Evolutionary conservation across 805 yeast genomes (phyloP).

Genomic region (Lachancea fermentati): DNA sequence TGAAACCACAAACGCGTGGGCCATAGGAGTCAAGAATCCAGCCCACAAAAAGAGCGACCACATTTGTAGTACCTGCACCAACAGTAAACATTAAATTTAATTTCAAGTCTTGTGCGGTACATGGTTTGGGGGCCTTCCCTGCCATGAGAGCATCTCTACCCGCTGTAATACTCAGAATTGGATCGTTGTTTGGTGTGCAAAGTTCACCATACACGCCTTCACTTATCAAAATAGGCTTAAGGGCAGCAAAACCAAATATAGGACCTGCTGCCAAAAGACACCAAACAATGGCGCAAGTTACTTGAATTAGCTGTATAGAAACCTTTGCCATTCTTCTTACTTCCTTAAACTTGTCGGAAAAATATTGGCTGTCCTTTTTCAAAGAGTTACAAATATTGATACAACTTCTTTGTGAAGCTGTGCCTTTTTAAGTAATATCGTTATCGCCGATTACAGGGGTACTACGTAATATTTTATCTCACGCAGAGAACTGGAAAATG

Average conservation of each 20-base stretch:
- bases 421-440: no score
- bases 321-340: conserved; percentile 2
- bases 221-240: conserved; percentile 71
- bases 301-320: conserved; percentile 37
- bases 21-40: conserved; percentile 72
- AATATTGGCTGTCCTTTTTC: not conserved
- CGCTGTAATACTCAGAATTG: not conserved
- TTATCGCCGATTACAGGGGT: no score
- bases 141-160: not conserved
- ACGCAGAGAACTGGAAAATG: no score
- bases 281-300: conserved; percentile 74
- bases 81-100: conserved; percentile 77
- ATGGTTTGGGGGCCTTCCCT: conserved; percentile 30
- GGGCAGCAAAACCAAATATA: conserved; percentile 92
- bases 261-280: conserved; percentile 91
- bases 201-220: conserved; percentile 70
- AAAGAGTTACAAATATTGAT: no score
- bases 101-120: conserved; percentile 76
- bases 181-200: conserved; percentile 41
- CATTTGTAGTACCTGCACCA: conserved; percentile 83
- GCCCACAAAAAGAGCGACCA: conserved; percentile 79
- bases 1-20: conserved; percentile 69
- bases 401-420: no score
- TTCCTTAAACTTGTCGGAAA: not conserved
- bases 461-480: no score